Evolutionary conservation across 176 grass and related monocot species (phyloP).

Genomic region (Otatea glauca): DNA sequence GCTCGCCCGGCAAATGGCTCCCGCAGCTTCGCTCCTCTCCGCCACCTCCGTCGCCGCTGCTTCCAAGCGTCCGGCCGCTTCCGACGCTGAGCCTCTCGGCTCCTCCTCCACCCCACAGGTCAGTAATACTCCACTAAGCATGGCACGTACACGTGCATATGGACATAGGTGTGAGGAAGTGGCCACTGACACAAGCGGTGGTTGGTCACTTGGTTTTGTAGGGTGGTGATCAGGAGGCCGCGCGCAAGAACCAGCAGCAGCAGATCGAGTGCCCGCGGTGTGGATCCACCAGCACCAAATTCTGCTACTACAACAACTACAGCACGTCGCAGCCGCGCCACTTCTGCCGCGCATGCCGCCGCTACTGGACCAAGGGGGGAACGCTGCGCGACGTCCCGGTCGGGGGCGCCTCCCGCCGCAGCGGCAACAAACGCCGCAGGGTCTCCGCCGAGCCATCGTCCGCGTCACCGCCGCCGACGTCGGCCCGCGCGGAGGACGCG

Average conservation of each 20-base stretch:
- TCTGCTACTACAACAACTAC: slow-evolving; percentile 99
- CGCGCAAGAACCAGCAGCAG: slow-evolving; percentile 24
- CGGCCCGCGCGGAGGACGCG: not conserved
- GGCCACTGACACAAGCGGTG: not conserved
- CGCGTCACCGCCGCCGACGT: not conserved
- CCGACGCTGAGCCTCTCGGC: slow-evolving; percentile 29
- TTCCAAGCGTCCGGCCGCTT: slow-evolving; percentile 29
- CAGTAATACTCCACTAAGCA: not conserved
- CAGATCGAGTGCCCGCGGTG: slow-evolving; percentile 79
- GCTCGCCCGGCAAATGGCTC: slow-evolving; percentile 42
- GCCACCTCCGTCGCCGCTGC: not conserved
- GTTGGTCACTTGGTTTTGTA: not conserved
- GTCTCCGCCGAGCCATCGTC: slow-evolving; percentile 3
- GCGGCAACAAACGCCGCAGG: slow-evolving; percentile 61
- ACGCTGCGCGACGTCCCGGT: slow-evolving; percentile 84
- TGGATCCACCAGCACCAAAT: slow-evolving; percentile 82
- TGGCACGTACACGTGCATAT: not conserved
- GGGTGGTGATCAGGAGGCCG: not conserved
- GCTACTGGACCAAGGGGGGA: slow-evolving; percentile 93
- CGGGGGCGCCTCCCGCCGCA: slow-evolving; percentile 58
- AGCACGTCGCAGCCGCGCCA: slow-evolving; percentile 85
- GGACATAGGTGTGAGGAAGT: not conserved
- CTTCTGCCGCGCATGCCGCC: slow-evolving; percentile 84
- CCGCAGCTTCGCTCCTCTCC: slow-evolving; percentile 33
- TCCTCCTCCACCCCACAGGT: slow-evolving; percentile 28